phyloP scores from a whole-genome alignment of 208 protist genomes.

The Porcisia hertigi region DNA sequence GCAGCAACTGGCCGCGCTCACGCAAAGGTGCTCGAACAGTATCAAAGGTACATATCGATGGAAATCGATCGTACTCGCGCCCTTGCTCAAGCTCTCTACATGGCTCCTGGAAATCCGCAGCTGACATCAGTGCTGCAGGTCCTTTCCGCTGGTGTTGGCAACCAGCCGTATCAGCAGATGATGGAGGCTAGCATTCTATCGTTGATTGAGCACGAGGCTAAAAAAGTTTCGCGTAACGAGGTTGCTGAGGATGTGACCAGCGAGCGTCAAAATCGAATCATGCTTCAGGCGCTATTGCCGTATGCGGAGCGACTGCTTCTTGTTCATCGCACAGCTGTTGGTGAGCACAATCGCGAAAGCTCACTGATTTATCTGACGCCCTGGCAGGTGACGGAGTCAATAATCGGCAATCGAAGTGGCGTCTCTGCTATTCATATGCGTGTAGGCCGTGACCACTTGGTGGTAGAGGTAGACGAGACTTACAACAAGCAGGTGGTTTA shows the following conservation, averaged over 20 bases:
- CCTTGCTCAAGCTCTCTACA: slow-evolving; percentile 36
- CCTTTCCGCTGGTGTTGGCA: slow-evolving; percentile 71
- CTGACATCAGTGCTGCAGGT: slow-evolving; percentile 80
- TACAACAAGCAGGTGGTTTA: slow-evolving; percentile 87
- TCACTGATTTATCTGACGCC: slow-evolving; percentile 46
- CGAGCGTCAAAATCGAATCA: slow-evolving; percentile 85
- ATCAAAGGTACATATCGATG: slow-evolving; percentile 53
- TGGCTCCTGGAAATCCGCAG: slow-evolving; percentile 42
- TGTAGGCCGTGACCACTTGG: slow-evolving; percentile 63
- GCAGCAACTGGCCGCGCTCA: background rate
- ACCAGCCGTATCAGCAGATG: slow-evolving; percentile 53
- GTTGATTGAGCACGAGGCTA: slow-evolving; percentile 56
- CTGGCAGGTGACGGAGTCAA: slow-evolving; percentile 73
- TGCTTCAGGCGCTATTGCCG: slow-evolving; percentile 78
- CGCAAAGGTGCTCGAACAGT: slow-evolving; percentile 44
- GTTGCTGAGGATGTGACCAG: slow-evolving; percentile 66
- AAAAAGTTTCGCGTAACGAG: slow-evolving; percentile 50
- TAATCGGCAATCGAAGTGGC: slow-evolving; percentile 68
- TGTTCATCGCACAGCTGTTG: slow-evolving; percentile 65
- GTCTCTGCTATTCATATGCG: slow-evolving; percentile 75
- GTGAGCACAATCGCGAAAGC: slow-evolving; percentile 29
- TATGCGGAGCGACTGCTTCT: slow-evolving; percentile 74
- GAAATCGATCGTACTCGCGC: slow-evolving; percentile 49
- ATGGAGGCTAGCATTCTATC: slow-evolving; percentile 60
- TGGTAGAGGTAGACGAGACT: slow-evolving; percentile 81